A percentile compares a stretch with the other conserved stretches of the same genome.
phyloP scores from a whole-genome alignment of 768 basidiomycete species.

The Boletus sp. region DNA sequence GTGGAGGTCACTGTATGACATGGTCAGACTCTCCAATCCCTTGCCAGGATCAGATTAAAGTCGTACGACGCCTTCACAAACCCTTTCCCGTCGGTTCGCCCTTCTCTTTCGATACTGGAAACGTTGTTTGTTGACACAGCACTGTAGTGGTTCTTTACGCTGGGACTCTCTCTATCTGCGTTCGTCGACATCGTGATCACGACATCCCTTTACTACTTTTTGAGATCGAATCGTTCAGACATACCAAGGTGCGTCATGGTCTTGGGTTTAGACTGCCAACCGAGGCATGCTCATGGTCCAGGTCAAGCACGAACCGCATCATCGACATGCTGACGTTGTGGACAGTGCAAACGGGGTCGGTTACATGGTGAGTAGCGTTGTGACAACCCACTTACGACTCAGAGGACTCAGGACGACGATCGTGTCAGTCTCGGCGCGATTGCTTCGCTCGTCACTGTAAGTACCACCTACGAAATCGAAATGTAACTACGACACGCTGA shows the following conservation, averaged over 20 bases:
- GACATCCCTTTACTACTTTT: slow-evolving; percentile 38
- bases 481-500: not conserved
- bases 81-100: slow-evolving; percentile 9
- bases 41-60: slow-evolving; percentile 12
- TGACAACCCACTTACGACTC: not conserved
- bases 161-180: slow-evolving; percentile 44
- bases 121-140: not conserved
- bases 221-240: slow-evolving; percentile 37
- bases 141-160: slow-evolving; percentile 43
- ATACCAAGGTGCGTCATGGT: slow-evolving; percentile 32
- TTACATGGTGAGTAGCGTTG: slow-evolving; percentile 14
- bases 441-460: slow-evolving; percentile 19
- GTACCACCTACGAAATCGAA: not conserved
- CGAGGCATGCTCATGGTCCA: not conserved
- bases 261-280: not conserved
- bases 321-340: slow-evolving; percentile 20
- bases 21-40: not conserved
- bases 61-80: slow-evolving; percentile 3
- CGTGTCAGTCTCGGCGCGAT: slow-evolving; percentile 9
- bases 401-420: not conserved
- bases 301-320: slow-evolving; percentile 20
- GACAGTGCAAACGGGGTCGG: slow-evolving; percentile 20
- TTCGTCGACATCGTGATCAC: slow-evolving; percentile 46
- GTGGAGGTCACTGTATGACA: not conserved
- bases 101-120: not conserved